phyloP scores from a whole-genome alignment of 2,329 filamentous ascomycete genomes.

The Claviceps arundinis region DNA sequence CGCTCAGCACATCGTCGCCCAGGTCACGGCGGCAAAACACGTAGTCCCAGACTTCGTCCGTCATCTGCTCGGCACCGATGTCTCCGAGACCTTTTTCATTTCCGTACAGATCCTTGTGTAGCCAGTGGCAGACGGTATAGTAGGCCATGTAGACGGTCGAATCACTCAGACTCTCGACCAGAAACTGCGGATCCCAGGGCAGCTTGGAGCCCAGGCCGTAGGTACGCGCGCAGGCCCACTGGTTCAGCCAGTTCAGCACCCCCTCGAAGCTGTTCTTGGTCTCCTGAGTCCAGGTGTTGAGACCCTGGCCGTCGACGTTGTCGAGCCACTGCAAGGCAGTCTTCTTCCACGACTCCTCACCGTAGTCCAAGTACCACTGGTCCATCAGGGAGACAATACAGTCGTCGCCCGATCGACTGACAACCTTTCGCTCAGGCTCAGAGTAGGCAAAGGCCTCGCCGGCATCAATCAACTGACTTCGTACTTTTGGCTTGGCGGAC shows the following conservation, averaged over 20 bases:
- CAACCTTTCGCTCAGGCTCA: slow-evolving; percentile 81
- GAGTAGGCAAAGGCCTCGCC: slow-evolving; percentile 82
- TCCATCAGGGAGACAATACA: slow-evolving; percentile 89
- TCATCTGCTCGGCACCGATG: slow-evolving; percentile 75
- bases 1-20: slow-evolving; percentile 47
- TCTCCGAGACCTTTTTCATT: slow-evolving; percentile 53
- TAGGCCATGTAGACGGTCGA: slow-evolving; percentile 86
- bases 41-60: slow-evolving; percentile 92
- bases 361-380: slow-evolving; percentile 98
- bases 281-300: slow-evolving; percentile 71
- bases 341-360: slow-evolving; percentile 75
- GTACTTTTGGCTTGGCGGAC: slow-evolving; percentile 73
- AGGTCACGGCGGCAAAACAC: slow-evolving; percentile 68
- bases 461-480: slow-evolving; percentile 60
- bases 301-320: slow-evolving; percentile 48
- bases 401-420: slow-evolving; percentile 79
- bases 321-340: slow-evolving; percentile 60
- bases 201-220: slow-evolving; percentile 90
- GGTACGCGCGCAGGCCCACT: slow-evolving; percentile 87
- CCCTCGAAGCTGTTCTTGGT: slow-evolving; percentile 71
- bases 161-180: slow-evolving; percentile 87
- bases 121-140: slow-evolving; percentile 52
- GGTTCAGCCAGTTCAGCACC: slow-evolving; percentile 82
- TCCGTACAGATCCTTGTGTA: slow-evolving; percentile 82
- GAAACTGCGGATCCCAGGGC: slow-evolving; percentile 81